These are phyloP conservation scores for Mortierella claussenii DNA, from an alignment of 192 early-diverging fungal genomes.

Conservation along the genomic window DNA sequence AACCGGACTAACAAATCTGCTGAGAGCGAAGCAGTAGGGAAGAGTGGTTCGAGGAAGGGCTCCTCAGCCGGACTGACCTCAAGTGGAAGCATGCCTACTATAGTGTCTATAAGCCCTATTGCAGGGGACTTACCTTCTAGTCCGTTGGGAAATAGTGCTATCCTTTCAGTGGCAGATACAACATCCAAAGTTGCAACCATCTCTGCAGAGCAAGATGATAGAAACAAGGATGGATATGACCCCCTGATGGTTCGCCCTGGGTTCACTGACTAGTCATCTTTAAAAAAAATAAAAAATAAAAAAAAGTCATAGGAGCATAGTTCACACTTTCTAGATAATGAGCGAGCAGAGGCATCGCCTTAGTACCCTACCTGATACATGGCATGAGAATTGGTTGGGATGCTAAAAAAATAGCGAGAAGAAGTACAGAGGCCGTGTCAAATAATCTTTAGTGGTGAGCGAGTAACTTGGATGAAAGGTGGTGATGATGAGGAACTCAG, in stretches of 20 bases:
- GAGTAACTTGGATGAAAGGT: no score
- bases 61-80: slow-evolving; percentile 17
- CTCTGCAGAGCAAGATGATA: slow-evolving; percentile 19
- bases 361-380: no score
- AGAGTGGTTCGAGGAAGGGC: slow-evolving; percentile 19
- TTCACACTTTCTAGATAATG: no score
- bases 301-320: no score
- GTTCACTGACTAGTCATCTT: slow-evolving; percentile 14
- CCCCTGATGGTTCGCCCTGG: slow-evolving; percentile 39
- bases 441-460: no score
- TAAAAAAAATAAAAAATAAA: slow-evolving; percentile 1
- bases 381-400: no score
- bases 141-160: not conserved
- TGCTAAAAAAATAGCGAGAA: no score
- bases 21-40: not conserved
- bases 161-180: not conserved
- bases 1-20: slow-evolving; percentile 3
- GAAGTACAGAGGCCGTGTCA: no score
- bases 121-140: not conserved
- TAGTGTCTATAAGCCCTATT: not conserved
- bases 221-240: slow-evolving; percentile 39
- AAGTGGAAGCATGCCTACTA: not conserved
- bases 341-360: no score
- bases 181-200: slow-evolving; percentile 13
- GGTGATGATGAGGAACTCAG: no score